phyloP scores from a whole-genome alignment of 1,139 yeast species.

The Suhomyces maxii region DNA sequence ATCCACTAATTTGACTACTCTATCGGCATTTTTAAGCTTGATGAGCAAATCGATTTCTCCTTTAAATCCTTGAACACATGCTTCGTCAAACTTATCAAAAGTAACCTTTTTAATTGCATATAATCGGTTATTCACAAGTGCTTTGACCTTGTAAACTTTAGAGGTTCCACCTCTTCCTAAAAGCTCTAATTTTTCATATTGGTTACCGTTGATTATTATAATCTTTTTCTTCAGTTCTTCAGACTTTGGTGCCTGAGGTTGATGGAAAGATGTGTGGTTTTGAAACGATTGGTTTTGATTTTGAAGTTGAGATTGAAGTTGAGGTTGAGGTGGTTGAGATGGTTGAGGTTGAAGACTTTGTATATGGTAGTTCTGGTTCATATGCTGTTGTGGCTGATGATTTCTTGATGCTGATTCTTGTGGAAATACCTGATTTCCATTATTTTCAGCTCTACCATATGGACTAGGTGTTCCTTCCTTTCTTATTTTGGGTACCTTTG shows the following conservation, averaged over 20 bases:
- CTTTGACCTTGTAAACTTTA: slow-evolving; percentile 80
- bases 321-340: background rate
- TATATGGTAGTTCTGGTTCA: slow-evolving; percentile 3
- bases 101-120: slow-evolving; percentile 84
- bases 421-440: slow-evolving; percentile 6
- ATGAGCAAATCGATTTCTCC: slow-evolving; percentile 83
- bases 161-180: slow-evolving; percentile 94
- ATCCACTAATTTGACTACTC: slow-evolving; percentile 81
- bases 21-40: slow-evolving; percentile 56
- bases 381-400: background rate
- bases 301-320: no score
- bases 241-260: slow-evolving; percentile 5
- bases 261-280: no score
- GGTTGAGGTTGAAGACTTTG: background rate
- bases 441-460: background rate
- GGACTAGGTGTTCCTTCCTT: slow-evolving; percentile 1
- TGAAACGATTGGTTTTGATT: no score
- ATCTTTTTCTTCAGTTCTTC: slow-evolving; percentile 29
- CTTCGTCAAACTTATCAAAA: slow-evolving; percentile 76
- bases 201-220: slow-evolving; percentile 52
- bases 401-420: background rate
- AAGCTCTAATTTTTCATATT: slow-evolving; percentile 73
- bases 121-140: slow-evolving; percentile 48
- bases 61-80: slow-evolving; percentile 74
- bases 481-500: slow-evolving; percentile 20